Evolutionary conservation across 2,329 filamentous ascomycete species (phyloP), one percentile per base, ranked within the genome.

Genomic region (Fusarium longipes): DNA sequence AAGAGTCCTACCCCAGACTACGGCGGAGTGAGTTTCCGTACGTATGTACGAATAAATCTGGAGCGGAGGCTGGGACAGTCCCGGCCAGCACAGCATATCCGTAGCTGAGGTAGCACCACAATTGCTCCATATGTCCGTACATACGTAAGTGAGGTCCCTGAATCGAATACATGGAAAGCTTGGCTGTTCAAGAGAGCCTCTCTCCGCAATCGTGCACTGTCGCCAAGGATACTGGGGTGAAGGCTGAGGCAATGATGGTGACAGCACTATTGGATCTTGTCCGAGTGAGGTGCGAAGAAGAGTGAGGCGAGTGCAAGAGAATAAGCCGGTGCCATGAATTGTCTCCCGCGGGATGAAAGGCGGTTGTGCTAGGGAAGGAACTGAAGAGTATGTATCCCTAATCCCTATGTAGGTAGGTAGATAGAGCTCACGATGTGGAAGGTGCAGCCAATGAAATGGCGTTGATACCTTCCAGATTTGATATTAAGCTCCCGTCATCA

Each of bases 131-230:
- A 20, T 44, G 38, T 9, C 32, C 30, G 29, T 48, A 33, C 6
- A 25, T 18, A 29, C 8, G 11, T 27, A 27, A 10, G 27, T 9
- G 11, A 42, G 53, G 39, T 62, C 59, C 63, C 59, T 42, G 38
- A 50, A 50, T 65, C 58, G 43, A 63, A 40, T 29, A 32, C 11
- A 36, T 12, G n/a, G 9, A 53, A 22, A 32, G 57, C 48, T 50
- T 67, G 43, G 49, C 33, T 50, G 52, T 24, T 29, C 39, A 67
- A 35, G 30, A 18, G 32, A 48, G 18, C 29, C 47, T 14, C 35
- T 54, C 63, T 65, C 66, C 57, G 42, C 62, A 70, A 63, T 58
- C 53, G 59, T 65, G 65, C 58, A 60, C 57, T 65, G 43, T 66
- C 39, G 52, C 65, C 51, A 67, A 69, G 65, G 45, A 55, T 49